Base-by-base conservation (phyloP, 2,329 filamentous ascomycete species). In the Chaetoscypha palmicola region DNA sequence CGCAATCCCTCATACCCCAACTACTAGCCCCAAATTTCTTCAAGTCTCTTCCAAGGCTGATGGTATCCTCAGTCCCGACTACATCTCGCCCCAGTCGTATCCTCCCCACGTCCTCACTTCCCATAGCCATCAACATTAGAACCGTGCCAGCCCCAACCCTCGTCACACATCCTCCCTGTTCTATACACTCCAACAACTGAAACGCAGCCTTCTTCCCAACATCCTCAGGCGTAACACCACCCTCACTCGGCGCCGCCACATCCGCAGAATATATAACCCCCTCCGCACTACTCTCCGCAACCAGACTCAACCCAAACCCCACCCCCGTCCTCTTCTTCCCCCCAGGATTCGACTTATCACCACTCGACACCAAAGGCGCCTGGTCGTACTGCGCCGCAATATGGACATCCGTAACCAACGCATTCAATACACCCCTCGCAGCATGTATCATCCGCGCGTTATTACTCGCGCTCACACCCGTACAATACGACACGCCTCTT, bases 111-210 rank as follows among this genome's bases (percentile, higher is more conserved):
- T 98, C 92, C 62, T 97, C 92, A 1, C 85, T 87, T 0, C 92
- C 92, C 92, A 98, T 97, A 24, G 90, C 88, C 92, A 98, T 98
- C 50, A 98, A 71, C 14, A 82, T 86, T 41, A 98, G 65, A 52
- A 95, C 74, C 0, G 83, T 91, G 2, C 78, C 72, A 4, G 82
- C 81, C 2, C 87, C 85, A 2, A 83, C 74, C 11, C 72, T 73
- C 41, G 81, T 83, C 2, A 86, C 85, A 62, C 88, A 95, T 1
- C 92, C 92, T 9, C 90, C 91, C 55, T 82, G 77, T 40, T 77
- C 77, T 49, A 97, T 83, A 17, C 80, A 76, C 65, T 97, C 90
- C 10, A 98, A 70, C 39, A 98, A 68, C 64, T 96, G 90, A 62
- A 86, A 88, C 12, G 92, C 92, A 63, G 88, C 94, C 58, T 81